These are phyloP conservation scores for Conoideocrella luteorostrata DNA, from an alignment of 2,329 filamentous ascomycete species.

Conservation along the genomic window DNA sequence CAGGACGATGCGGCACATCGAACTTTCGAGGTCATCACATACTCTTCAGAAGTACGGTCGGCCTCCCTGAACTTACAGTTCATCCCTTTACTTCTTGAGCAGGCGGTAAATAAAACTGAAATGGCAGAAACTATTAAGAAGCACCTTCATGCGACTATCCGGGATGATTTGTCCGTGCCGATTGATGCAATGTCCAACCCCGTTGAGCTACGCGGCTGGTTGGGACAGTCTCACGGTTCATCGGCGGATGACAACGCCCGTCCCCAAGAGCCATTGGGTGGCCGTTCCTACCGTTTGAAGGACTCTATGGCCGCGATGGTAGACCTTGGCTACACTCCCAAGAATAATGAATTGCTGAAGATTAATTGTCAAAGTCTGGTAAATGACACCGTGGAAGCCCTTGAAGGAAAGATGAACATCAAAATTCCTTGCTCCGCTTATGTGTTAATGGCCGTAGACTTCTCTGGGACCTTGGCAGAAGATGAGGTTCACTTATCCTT, in stretches of 20 bases:
- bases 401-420: constrained; percentile 54
- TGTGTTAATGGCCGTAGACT: constrained; percentile 63
- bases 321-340: constrained; percentile 53
- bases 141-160: constrained; percentile 44
- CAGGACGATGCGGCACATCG: constrained; percentile 43
- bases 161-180: constrained; percentile 45
- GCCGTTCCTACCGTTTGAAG: constrained; percentile 41
- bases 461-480: constrained; percentile 50
- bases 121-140: constrained; percentile 44
- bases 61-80: constrained; percentile 62
- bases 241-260: constrained; percentile 34
- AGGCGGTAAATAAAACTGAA: constrained; percentile 36
- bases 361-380: constrained; percentile 42
- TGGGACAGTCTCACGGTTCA: constrained; percentile 33
- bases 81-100: constrained; percentile 60
- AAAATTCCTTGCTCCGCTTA: constrained; percentile 55
- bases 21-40: constrained; percentile 58
- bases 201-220: constrained; percentile 46
- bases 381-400: constrained; percentile 41
- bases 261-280: constrained; percentile 34
- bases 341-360: constrained; percentile 40
- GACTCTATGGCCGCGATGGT: constrained; percentile 49
- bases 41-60: constrained; percentile 25
- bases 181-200: constrained; percentile 44
- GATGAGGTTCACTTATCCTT: constrained; percentile 65